phyloP scores from a whole-genome alignment of 2,329 filamentous ascomycete species.

The Penicillium verrucosum region DNA sequence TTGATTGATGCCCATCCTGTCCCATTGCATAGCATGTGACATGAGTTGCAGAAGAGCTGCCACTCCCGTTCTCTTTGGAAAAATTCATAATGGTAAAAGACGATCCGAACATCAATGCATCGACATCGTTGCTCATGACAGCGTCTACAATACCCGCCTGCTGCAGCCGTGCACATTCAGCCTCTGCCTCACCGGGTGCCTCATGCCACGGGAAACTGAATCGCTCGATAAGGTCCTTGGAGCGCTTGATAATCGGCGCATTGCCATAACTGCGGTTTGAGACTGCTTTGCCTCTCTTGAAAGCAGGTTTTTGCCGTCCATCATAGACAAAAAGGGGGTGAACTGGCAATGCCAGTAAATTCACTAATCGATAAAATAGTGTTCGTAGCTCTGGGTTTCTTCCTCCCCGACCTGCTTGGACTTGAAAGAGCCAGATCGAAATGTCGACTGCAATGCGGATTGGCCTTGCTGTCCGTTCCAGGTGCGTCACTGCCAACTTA shows the following conservation, averaged over 20 bases:
- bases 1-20: conserved; percentile 20
- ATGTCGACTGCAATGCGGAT: conserved; percentile 89
- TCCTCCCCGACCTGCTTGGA: conserved; percentile 79
- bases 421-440: conserved; percentile 96
- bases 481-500: conserved; percentile 74
- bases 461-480: conserved; percentile 67
- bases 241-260: conserved; percentile 67
- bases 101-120: conserved; percentile 96
- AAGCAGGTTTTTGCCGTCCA: conserved; percentile 75
- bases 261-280: conserved; percentile 51
- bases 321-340: conserved; percentile 90
- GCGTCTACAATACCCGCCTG: conserved; percentile 80
- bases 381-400: conserved; percentile 87
- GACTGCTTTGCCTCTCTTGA: conserved; percentile 80
- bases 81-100: conserved; percentile 75
- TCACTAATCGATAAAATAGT: conserved; percentile 84
- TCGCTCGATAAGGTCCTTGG: conserved; percentile 76
- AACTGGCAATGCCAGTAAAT: conserved; percentile 71
- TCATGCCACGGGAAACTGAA: conserved; percentile 83
- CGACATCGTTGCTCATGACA: conserved; percentile 92
- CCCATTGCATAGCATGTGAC: conserved; percentile 71
- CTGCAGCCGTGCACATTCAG: conserved; percentile 88
- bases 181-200: conserved; percentile 92
- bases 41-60: conserved; percentile 68
- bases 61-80: conserved; percentile 68